Percentiles rank a stretch among this genome's conserved stretches.
Conservation (phyloP, 768 basidiomycete species). For the Leccinum aurantiacum region DNA sequence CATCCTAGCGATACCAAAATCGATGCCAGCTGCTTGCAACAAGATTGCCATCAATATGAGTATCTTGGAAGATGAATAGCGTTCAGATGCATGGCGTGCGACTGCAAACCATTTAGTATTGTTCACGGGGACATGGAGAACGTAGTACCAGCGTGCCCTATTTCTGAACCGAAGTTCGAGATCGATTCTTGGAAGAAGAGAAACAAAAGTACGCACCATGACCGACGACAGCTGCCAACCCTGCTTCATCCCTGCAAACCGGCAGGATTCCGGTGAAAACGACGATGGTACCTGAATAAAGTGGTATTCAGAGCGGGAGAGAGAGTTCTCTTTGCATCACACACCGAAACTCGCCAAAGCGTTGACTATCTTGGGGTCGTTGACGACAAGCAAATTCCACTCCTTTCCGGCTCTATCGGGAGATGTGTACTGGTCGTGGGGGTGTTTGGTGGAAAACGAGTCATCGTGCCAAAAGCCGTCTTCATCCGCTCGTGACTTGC, state of each 20-base stretch:
- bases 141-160: constrained; percentile 68
- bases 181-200: not conserved
- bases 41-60: constrained; percentile 41
- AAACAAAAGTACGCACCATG: constrained; percentile 54
- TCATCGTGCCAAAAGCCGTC: constrained; percentile 29
- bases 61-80: constrained; percentile 43
- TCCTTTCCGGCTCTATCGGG: constrained; percentile 30
- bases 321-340: not conserved
- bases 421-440: constrained; percentile 2
- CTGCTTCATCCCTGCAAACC: constrained; percentile 72
- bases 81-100: constrained; percentile 56
- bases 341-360: constrained; percentile 75
- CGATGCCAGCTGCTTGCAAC: constrained; percentile 52
- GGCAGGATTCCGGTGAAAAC: constrained; percentile 91
- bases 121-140: not conserved
- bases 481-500: constrained; percentile 1
- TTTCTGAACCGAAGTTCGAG: constrained; percentile 47
- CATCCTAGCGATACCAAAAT: constrained; percentile 49
- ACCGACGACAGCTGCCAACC: constrained; percentile 78
- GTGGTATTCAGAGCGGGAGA: not conserved
- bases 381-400: constrained; percentile 78
- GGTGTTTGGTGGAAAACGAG: constrained; percentile 10
- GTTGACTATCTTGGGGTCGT: constrained; percentile 69
- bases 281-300: constrained; percentile 60
- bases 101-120: constrained; percentile 36